Base-by-base conservation (phyloP, 768 basidiomycete genomes). In the Phanerochaete carnosa region DNA sequence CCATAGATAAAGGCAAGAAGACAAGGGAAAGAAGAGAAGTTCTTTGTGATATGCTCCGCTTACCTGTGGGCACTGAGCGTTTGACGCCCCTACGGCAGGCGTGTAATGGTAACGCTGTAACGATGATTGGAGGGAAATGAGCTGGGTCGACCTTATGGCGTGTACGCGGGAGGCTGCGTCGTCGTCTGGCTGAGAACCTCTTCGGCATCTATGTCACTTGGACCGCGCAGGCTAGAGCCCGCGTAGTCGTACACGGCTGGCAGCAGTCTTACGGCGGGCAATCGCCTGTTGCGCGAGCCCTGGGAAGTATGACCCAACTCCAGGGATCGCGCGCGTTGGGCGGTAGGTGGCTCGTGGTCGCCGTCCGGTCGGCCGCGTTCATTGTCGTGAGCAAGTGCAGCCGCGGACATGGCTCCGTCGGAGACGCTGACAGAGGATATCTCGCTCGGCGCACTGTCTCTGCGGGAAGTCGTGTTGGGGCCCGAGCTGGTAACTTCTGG, bases 181-280 rank as follows among this genome's bases (percentile, higher is more conserved):
- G 26, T 22, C 45, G 25, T 16, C 35, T 51, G 60, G 19, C 22
- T 52, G 16, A 55, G 22, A 9, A 35, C 30, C 54, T 50, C 57
- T 8, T 54, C 35, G 54, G 62, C 57, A 43, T 58, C 30, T 2
- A 45, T 23, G 22, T 56, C 56, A 12, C 53, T 29, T 13, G 62
- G 45, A 33, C 59, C 59, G 22, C 62, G 62, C 57, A 62, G 7
- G 11, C 62, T 57, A 9, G 62, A 62, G 33, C 59, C 62, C 11
- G 57, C 58, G 39, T n/a, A n/a, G n/a, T n/a, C n/a, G n/a, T 62
- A 57, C 4, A 54, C 51, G 11, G 57, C 43, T 12, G 57, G 33
- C n/a, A 29, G 23, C 2, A 23, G 33, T 15, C 29, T 35, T 5
- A 22, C n/a, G 11, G 39, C 39, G 11, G 6, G 39, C 19, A 19